Evolutionary conservation across 306 rosid genomes (phyloP), one percentile per base, ranked within the genome.

Genomic region (Fagus crenata): DNA sequence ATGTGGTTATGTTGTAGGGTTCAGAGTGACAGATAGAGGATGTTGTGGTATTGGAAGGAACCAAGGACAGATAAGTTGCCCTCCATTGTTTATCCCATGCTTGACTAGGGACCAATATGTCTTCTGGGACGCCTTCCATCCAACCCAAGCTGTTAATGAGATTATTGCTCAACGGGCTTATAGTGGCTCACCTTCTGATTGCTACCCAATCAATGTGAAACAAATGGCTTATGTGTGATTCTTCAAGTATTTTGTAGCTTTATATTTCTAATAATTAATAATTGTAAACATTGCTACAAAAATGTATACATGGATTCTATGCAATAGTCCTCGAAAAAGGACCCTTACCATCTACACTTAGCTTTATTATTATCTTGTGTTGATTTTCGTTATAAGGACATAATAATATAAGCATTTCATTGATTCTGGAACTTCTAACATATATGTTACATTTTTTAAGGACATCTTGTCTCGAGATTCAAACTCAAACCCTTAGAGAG

Each of bases 91-190:
- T 7, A 1, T 8, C 22, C 87, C 88, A 7, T 85, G 87, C 65
- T 0, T 67, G 40, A 39, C 68, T 31, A 82, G 89, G 51, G 74
- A 80, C 73, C 67, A 82, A 41, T 72, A 77, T 71, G 76, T 85
- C 58, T 87, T 87, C 41, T 84, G 89, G 87, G 89, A 87, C 70
- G 79, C 87, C n/a, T 83, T 70, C 39, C 85, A 83, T 59, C 87
- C 79, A 1, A 74, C 75, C 1, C 46, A 86, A 17, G 79, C 79
- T 74, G 79, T 31, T 6, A 46, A 65, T 59, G 18, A 58, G 41
- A 33, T 83, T 67, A 7, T 86, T 54, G 79, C 83, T 71, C 22
- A 4, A 1, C 58, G 36, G 65, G 81, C 81, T 31, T 80, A 70
- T 37, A 2, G 2, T 77, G 83, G 87, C 1, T n/a, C 83, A 4